Evolutionary conservation across 139 green algal genomes (phyloP).

Genomic region (Chlorella sp.): DNA sequence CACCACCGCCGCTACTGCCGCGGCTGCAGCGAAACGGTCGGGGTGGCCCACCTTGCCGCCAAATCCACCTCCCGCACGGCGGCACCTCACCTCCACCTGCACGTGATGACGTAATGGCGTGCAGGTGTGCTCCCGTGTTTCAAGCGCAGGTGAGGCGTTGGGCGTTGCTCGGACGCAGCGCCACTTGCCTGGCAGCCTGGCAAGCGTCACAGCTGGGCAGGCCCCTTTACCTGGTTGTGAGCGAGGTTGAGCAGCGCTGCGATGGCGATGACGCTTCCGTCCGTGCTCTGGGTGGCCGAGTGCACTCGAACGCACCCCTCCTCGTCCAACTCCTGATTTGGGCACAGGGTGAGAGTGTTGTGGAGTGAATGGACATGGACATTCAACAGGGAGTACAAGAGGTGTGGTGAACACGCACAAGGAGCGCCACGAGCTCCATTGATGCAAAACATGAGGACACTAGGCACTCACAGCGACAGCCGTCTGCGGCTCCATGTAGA

Average conservation of each 20-base stretch:
- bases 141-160: no score
- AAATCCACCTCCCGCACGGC: slow-evolving; percentile 59
- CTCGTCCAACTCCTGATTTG: slow-evolving; percentile 43
- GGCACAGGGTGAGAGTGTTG: no score
- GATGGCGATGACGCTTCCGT: slow-evolving; percentile 30
- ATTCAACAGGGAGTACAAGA: no score
- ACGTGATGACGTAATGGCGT: no score
- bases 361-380: no score
- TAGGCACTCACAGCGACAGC: slow-evolving; percentile 26
- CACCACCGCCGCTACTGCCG: slow-evolving; percentile 32
- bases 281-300: slow-evolving; percentile 30
- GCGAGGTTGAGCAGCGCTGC: slow-evolving; percentile 19
- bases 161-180: no score
- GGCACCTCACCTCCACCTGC: slow-evolving; percentile 30
- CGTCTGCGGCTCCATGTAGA: slow-evolving; percentile 63
- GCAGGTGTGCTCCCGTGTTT: no score
- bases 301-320: slow-evolving; percentile 39
- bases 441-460: no score
- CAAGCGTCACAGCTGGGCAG: no score
- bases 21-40: slow-evolving; percentile 31
- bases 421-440: no score
- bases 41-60: slow-evolving; percentile 55
- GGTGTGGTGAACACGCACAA: no score
- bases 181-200: no score
- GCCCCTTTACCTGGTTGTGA: slow-evolving; percentile 45